Evolutionary conservation across 176 grass and related monocot genomes (phyloP).

Genomic region (Zoysia pacifica): DNA sequence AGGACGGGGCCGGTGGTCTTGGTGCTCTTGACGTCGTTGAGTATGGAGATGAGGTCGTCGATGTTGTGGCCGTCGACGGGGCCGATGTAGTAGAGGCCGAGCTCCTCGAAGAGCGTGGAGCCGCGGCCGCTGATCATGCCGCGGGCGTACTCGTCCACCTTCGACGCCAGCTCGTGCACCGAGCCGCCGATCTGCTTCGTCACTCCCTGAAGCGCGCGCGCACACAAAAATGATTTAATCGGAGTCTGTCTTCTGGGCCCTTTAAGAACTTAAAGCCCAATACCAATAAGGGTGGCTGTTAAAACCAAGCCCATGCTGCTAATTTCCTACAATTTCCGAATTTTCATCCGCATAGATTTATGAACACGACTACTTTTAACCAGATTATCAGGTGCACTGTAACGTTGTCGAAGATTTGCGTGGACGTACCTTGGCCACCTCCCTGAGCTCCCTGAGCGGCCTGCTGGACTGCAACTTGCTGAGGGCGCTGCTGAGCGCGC

Average conservation of each 20-base stretch:
- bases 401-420: too few species aligned
- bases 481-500: slow-evolving; percentile 88
- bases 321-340: not conserved
- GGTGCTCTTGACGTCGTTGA: slow-evolving; percentile 88
- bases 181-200: slow-evolving; percentile 93
- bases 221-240: not conserved
- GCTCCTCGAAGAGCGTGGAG: slow-evolving; percentile 89
- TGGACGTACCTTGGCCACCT: slow-evolving; percentile 89
- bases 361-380: too few species aligned
- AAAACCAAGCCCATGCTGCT: not conserved
- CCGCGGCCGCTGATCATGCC: slow-evolving; percentile 97
- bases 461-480: slow-evolving; percentile 90
- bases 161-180: slow-evolving; percentile 87
- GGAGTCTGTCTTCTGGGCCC: not conserved
- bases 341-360: not conserved
- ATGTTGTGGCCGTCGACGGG: slow-evolving; percentile 97
- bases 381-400: too few species aligned
- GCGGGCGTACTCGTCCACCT: slow-evolving; percentile 99
- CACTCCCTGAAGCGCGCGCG: slow-evolving; percentile 53
- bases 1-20: slow-evolving; percentile 92
- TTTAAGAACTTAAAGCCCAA: too few species aligned
- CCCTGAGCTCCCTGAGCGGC: slow-evolving; percentile 89
- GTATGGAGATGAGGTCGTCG: slow-evolving; percentile 85
- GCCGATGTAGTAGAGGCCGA: slow-evolving; percentile 96
- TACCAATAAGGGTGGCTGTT: not conserved